Conservation (phyloP, 805 yeast species). For the Wickerhamomyces kurtzmanii region DNA sequence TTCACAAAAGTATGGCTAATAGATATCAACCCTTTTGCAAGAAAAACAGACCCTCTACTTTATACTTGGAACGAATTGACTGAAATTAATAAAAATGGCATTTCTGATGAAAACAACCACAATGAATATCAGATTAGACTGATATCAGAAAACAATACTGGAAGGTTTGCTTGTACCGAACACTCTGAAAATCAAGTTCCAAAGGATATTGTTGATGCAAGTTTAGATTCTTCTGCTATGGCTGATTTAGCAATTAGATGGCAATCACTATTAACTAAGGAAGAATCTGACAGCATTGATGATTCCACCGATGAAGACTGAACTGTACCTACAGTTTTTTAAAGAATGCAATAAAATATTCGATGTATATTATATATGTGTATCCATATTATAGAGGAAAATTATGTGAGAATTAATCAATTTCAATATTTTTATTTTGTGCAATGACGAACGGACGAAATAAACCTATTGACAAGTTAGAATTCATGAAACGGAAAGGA, state of each 20-base stretch:
- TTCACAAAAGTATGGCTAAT: slow-evolving; percentile 54
- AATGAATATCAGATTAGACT: slow-evolving; percentile 47
- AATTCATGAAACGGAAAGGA: too few relatives aligned
- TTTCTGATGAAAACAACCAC: slow-evolving; percentile 20
- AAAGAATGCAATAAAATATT: too few relatives aligned
- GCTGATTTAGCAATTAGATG: slow-evolving; percentile 58
- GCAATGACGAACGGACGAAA: too few relatives aligned
- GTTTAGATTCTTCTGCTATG: slow-evolving; percentile 57
- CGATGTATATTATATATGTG: too few relatives aligned
- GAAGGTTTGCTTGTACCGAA: slow-evolving; percentile 70
- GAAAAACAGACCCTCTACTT: slow-evolving; percentile 68
- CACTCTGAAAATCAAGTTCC: slow-evolving; percentile 92
- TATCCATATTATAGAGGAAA: too few relatives aligned
- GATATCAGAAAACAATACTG: slow-evolving; percentile 58
- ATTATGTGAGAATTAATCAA: too few relatives aligned
- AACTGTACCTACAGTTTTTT: too few relatives aligned
- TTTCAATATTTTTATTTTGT: too few relatives aligned
- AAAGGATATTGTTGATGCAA: slow-evolving; percentile 79
- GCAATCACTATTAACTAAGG: slow-evolving; percentile 28
- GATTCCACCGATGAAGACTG: too few relatives aligned
- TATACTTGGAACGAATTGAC: slow-evolving; percentile 80
- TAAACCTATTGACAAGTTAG: too few relatives aligned
- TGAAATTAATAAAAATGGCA: slow-evolving; percentile 15
- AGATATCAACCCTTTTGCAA: slow-evolving; percentile 80
- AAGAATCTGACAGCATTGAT: not conserved